Conservation (phyloP, 306 rosid species). For the Acacia melanoxylon region DNA sequence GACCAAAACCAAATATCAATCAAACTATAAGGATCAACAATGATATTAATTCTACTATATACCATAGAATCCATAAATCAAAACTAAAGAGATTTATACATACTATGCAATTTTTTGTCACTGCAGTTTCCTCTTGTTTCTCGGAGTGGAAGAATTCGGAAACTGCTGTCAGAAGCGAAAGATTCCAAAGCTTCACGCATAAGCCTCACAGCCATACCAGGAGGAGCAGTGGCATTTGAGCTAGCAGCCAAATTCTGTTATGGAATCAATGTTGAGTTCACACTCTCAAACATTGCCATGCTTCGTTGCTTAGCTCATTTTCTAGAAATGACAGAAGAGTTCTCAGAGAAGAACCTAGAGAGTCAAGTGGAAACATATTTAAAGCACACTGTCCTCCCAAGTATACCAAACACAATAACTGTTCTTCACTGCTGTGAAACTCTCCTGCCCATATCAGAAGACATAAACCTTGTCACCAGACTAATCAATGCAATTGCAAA, state of each 20-base stretch:
- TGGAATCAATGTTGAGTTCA: conserved; percentile 72
- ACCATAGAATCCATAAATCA: background rate
- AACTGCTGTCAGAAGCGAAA: conserved; percentile 74
- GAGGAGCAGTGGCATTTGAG: conserved; percentile 91
- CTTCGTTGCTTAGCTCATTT: conserved; percentile 72
- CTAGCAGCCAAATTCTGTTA: conserved; percentile 91
- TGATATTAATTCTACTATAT: no score
- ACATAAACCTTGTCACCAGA: conserved; percentile 68
- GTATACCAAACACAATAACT: conserved; percentile 67
- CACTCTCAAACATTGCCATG: conserved; percentile 73
- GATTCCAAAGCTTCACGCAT: conserved; percentile 71
- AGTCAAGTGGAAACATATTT: conserved; percentile 65
- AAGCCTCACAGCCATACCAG: conserved; percentile 66
- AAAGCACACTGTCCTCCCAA: conserved; percentile 68
- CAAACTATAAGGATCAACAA: no score
- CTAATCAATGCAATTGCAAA: conserved; percentile 82
- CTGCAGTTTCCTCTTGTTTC: conserved; percentile 93
- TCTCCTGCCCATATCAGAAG: conserved; percentile 79
- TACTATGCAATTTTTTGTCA: no score
- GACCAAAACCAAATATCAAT: no score
- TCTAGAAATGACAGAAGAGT: conserved; percentile 93
- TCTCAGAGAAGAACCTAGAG: conserved; percentile 72
- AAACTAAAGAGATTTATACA: background rate
- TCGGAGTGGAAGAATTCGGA: conserved; percentile 83
- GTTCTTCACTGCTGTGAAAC: conserved; percentile 87